A percentile compares a stretch with the other conserved stretches of the same genome.
phyloP scores from a whole-genome alignment of 75 land plant genomes.

The Pseudotsuga menziesii region DNA sequence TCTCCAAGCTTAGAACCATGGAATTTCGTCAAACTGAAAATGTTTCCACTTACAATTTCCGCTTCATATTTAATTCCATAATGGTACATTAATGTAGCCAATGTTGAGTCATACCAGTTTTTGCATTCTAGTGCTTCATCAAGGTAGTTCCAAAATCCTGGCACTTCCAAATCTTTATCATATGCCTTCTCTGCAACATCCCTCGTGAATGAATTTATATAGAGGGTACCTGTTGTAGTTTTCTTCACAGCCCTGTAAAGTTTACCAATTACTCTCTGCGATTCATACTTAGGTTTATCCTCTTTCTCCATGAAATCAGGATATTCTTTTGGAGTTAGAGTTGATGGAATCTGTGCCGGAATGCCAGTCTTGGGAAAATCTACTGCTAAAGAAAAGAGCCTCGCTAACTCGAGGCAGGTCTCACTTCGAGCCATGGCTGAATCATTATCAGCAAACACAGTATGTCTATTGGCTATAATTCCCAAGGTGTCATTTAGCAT shows the following conservation, averaged over 20 bases:
- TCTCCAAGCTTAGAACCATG: constrained; percentile 43
- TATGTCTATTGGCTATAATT: constrained; percentile 78
- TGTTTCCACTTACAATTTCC: constrained; percentile 64
- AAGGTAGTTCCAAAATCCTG: constrained; percentile 60
- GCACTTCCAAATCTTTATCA: constrained; percentile 63
- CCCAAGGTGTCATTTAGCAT: constrained; percentile 89
- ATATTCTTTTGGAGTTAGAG: constrained; percentile 53
- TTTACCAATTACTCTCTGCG: constrained; percentile 73
- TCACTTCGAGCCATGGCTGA: constrained; percentile 49
- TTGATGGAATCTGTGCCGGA: constrained; percentile 69
- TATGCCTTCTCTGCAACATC: constrained; percentile 38
- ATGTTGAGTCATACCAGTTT: constrained; percentile 57
- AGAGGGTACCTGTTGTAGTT: neutral
- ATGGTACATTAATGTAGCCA: constrained; percentile 66
- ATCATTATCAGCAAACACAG: constrained; percentile 70
- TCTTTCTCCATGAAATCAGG: constrained; percentile 98
- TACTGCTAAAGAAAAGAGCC: constrained; percentile 79
- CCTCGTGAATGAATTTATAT: constrained; percentile 29
- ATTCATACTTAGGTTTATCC: constrained; percentile 62
- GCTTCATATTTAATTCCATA: constrained; percentile 81
- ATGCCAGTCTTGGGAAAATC: constrained; percentile 98
- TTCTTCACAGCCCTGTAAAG: constrained; percentile 70
- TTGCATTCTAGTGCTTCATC: constrained; percentile 57
- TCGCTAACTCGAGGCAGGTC: constrained; percentile 65
- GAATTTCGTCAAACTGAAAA: constrained; percentile 38